Conservation (phyloP, 345 rosid genomes). For the Cardamine resedifolia region DNA sequence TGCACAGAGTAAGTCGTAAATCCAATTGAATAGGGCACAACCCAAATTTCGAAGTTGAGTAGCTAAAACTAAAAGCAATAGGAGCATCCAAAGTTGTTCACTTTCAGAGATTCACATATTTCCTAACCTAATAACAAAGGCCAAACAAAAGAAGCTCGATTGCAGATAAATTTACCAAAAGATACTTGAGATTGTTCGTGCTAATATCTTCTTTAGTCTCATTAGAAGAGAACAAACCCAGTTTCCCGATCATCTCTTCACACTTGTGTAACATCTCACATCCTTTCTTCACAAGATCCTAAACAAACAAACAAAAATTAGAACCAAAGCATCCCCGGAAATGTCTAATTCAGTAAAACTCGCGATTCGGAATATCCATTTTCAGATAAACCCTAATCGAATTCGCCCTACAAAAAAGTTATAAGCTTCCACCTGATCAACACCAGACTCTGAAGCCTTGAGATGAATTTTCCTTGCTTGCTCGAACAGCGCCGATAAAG, state of each 20-base stretch:
- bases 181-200: constrained; percentile 79
- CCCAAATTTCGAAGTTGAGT: background rate
- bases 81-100: background rate
- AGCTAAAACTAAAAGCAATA: background rate
- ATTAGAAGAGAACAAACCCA: constrained; percentile 81
- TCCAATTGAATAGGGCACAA: background rate
- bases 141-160: background rate
- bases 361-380: background rate
- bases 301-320: background rate
- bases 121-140: background rate
- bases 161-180: constrained; percentile 53
- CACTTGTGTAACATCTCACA: constrained; percentile 66
- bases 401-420: background rate
- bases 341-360: constrained; percentile 7
- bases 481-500: constrained; percentile 71
- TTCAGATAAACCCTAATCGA: constrained; percentile 15
- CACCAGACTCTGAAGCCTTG: constrained; percentile 53
- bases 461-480: constrained; percentile 74
- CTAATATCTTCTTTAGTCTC: constrained; percentile 89
- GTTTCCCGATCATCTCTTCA: constrained; percentile 78
- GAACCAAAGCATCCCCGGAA: background rate
- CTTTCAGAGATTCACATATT: background rate
- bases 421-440: constrained; percentile 57
- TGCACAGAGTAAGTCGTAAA: background rate
- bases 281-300: constrained; percentile 77